Conservation (phyloP, 495 filamentous ascomycete species). For the Annulohypoxylon moriforme region DNA sequence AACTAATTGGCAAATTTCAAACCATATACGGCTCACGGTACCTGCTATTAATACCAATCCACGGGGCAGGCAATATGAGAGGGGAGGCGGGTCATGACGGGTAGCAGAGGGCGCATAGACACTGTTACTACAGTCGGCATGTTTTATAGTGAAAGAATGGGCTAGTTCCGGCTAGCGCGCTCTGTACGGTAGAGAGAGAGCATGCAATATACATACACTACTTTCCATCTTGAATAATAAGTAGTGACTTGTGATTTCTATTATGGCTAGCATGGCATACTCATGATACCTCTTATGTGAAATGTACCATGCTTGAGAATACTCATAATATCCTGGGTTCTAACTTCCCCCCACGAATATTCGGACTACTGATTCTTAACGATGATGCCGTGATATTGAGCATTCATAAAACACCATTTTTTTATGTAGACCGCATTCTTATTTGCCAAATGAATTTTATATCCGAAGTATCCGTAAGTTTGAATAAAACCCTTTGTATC, state of each 20-base stretch:
- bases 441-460: not conserved
- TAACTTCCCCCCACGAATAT: no score
- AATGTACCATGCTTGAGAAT: no score
- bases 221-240: not conserved
- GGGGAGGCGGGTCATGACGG: not conserved
- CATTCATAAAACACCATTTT: not conserved
- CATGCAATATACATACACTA: constrained; percentile 28
- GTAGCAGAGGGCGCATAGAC: constrained; percentile 18
- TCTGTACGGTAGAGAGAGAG: constrained; percentile 15
- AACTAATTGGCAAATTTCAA: not conserved
- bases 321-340: no score
- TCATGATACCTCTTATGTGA: no score
- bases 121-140: constrained; percentile 21
- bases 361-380: no score
- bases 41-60: constrained; percentile 17
- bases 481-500: not conserved
- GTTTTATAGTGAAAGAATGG: constrained; percentile 29
- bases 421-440: no score
- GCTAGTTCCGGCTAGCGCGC: constrained; percentile 1
- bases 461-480: not conserved
- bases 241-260: not conserved
- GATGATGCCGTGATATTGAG: not conserved
- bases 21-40: constrained; percentile 15
- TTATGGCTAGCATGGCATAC: not conserved
- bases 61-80: constrained; percentile 8